Base-by-base conservation (phyloP, 2,329 filamentous ascomycete species). In the Fusarium mangiferae region DNA sequence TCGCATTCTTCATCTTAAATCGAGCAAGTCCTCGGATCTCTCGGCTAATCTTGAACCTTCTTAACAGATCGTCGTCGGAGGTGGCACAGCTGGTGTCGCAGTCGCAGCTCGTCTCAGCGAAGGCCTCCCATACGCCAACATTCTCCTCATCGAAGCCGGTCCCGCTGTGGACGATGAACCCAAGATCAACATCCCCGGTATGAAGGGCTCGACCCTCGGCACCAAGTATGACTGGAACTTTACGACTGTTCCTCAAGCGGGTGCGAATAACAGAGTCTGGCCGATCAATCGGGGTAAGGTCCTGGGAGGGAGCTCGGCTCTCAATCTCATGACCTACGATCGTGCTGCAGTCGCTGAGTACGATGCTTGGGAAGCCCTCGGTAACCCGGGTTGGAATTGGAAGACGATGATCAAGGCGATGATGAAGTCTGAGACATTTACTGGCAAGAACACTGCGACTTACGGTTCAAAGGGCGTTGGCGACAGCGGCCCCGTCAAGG, bases 331-430 rank as follows among this genome's bases (percentile, higher is more conserved):
- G 80, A 75, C 69, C 28, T 80, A 74, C 44, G 76, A 79, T 22
- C 74, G 78, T 1, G 79, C 78, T 6, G 78, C 79, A 2, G 61
- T 62, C 0, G 62, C 68, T 4, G 79, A 80, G 44, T 81, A 80
- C 42, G 76, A 84, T 54, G 74, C 79, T 5, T 85, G 83, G 83
- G 81, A 81, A 30, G 77, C 77, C 0, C 68, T 84, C 1, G 83
- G 82, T 0, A 85, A 84, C 39, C 71, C 78, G 0, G 77, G 81
- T 0, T 85, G 83, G 83, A 79, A 80, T 3, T 85, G 82, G 80
- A 73, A 80, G 20, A 78, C 65, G 0, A 69, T 69, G 66, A 69
- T 69, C 14, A 69, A 58, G 24, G 66, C 66, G 5, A 69, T 69
- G 66, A 69, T 42, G 28, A 69, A 69, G n/a, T 41, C 72, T 30